Conservation (phyloP, 1,284 basidiomycete genomes). For the Melampsora occidentalis region DNA sequence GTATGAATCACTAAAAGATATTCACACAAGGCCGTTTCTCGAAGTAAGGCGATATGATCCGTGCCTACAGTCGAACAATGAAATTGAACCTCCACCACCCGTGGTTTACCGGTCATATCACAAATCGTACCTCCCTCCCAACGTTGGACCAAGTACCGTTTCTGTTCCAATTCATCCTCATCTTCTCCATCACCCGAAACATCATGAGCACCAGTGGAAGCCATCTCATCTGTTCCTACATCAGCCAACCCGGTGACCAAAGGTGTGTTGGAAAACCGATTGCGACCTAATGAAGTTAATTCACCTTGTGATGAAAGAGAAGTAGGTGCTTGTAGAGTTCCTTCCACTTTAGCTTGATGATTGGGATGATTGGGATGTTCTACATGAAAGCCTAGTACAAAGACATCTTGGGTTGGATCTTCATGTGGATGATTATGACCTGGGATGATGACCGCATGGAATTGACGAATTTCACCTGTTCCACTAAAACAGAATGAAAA, state of each 20-base stretch:
- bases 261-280: conserved; percentile 17
- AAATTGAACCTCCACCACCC: conserved; percentile 92
- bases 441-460: conserved; percentile 48
- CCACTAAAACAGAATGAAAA: conserved; percentile 7
- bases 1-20: conserved; percentile 90
- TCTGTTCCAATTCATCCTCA: conserved; percentile 51
- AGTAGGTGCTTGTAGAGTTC: conserved; percentile 10
- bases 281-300: conserved; percentile 28
- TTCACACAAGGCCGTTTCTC: conserved; percentile 78
- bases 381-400: conserved; percentile 48
- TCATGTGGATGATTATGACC: conserved; percentile 47
- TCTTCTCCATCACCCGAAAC: conserved; percentile 1
- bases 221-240: conserved; percentile 23
- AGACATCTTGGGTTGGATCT: conserved; percentile 49
- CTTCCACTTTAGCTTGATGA: conserved; percentile 43
- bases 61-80: conserved; percentile 89
- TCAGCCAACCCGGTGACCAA: conserved; percentile 19
- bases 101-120: conserved; percentile 77
- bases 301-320: conserved; percentile 24
- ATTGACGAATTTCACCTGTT: conserved; percentile 50
- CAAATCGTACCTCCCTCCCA: conserved; percentile 87
- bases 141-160: conserved; percentile 80
- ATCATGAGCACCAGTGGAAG: not conserved
- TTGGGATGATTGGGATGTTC: conserved; percentile 34
- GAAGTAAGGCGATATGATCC: conserved; percentile 73